Evolutionary conservation across 2,329 filamentous ascomycete genomes (phyloP), one percentile per base, ranked within the genome.

Genomic region (Trichoderma asperellum): DNA sequence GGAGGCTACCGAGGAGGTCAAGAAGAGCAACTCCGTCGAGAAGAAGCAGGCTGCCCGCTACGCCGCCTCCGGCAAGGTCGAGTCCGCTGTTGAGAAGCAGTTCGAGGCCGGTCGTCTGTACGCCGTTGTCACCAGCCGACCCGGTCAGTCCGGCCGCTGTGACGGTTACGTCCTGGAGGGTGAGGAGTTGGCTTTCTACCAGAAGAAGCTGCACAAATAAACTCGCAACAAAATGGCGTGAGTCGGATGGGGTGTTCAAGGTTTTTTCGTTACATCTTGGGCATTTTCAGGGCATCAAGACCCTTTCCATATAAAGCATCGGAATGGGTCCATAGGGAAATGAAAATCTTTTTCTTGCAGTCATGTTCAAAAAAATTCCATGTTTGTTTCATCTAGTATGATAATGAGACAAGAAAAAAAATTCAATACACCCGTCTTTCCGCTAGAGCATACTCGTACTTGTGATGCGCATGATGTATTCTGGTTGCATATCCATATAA

Each of bases 161-260:
- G 96, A 99, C 83, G 96, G 96, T 76, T 99, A 99, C 88, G 91
- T 99, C 83, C 89, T 99, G 76, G 96, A 99, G 91, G 96, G 96
- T 80, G 96, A 99, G 85, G 96, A 99, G 91, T 89, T 99, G 81
- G 94, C 94, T 84, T 99, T 99, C 92, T 99, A 99, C 93, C 94
- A 97, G 91, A 92, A 92, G 87, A 94, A 94, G 87, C 93, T 98
- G 85, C 92, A 96, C 91, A 98, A 97, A 90, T 98, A 97, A 87
- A 67, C 49, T 47, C 55, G 24, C 57, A 53, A 56, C 57, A 53
- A 56, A 56, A 53, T 64, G 58, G 55, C 43, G 68, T 53, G 43
- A 61, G 62, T 72, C 76, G 77, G 74, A 77, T 77, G n/a, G 78
- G 79, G 52, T 80, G 78, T 81, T 80, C 71, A 77, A 76, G 77